Base-by-base conservation (phyloP, 352 stramenopile genomes). In the Elongisporangium anandrum region DNA sequence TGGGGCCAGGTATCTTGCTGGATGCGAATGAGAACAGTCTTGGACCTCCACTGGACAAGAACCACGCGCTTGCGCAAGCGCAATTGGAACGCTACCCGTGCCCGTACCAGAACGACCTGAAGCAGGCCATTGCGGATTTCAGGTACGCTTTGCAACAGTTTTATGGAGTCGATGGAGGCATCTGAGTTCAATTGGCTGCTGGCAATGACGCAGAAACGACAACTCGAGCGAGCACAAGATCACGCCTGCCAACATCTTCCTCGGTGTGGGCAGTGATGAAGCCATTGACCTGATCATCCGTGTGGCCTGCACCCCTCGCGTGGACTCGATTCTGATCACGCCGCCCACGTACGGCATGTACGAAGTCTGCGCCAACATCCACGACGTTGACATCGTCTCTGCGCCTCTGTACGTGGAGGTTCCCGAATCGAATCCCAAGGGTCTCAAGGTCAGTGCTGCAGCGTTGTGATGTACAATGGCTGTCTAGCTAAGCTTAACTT, bases 321-420 rank as follows among this genome's bases (percentile, higher is more conserved):
- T 93, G 34, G 90, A 97, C 61, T 95, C 96, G 62, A 97, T 99
- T 39, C 66, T 99, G 48, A 98, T 97, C 64, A 99, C 96, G 20
- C 95, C 96, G 7, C 96, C 97, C 5, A 99, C 97, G 0, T 99
- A 99, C 73, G 97, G 97, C 55, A 99, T 99, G 97, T 99, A 99
- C 79, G 97, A 97, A 61, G 97, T 99, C 45, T 99, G 95, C 66
- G 96, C 96, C 54, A 98, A 98, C 70, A 97, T 99, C 52, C 98
- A 99, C 75, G 96, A 99, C 70, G 96, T 99, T 22, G 68, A 76
- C 34, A 97, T 99, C 65, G 82, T 98, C 50, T 84, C 69, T 1
- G 93, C 97, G 64, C 95, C 96, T 8, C 86, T 99, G 17, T 90
- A 87, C 57, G 59, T 92, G n/a, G 77, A 90, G 41, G 59, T 70